Evolutionary conservation across 768 basidiomycete species (phyloP), one percentile per base, ranked within the genome.

Genomic region (Collybia nuda): DNA sequence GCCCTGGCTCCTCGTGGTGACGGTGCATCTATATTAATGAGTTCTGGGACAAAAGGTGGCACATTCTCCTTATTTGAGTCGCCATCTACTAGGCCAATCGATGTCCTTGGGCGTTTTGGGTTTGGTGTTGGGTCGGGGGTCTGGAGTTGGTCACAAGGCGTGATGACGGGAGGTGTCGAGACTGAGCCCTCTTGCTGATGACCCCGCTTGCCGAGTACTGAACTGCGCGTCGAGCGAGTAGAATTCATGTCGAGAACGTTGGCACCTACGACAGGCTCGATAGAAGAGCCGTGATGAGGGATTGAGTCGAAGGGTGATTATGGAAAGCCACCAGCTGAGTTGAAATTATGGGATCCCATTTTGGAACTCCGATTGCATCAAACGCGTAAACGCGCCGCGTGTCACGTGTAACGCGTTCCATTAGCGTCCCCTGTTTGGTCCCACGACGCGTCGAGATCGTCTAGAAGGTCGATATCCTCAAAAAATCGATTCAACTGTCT

Each of bases 61-160:
- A 89, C 75, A 57, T 90, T 90, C 65, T 90, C 88, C 71, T 90
- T 90, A 66, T 90, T 90, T 19, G 74, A 71, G 44, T 83, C 80
- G 37, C 77, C 80, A 53, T 85, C 84, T 17, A 76, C 47, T 26
- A 64, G 53, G 5, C 65, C 66, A 14, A 64, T 61, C 14, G 78
- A 74, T 15, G 76, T 80, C 46, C 81, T 78, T 39, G 77, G 68
- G 47, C 88, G 85, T 69, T 90, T 90, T 29, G 79, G 72, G 57
- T 77, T 80, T 17, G 87, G 86, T 6, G 81, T 83, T 24, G 73
- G 68, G 54, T 86, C 82, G 5, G 86, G 85, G 0, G 85, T 84
- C 54, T 73, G 77, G 24, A 79, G 73, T 64, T 72, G 69, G 59
- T 73, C 69, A 60, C 69, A 56, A 60, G 63, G 57, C 64, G 65